A percentile compares a stretch with the other conserved stretches of the same genome.
Conservation (phyloP, 345 rosid species). For the Arabidopsis arenosa region DNA sequence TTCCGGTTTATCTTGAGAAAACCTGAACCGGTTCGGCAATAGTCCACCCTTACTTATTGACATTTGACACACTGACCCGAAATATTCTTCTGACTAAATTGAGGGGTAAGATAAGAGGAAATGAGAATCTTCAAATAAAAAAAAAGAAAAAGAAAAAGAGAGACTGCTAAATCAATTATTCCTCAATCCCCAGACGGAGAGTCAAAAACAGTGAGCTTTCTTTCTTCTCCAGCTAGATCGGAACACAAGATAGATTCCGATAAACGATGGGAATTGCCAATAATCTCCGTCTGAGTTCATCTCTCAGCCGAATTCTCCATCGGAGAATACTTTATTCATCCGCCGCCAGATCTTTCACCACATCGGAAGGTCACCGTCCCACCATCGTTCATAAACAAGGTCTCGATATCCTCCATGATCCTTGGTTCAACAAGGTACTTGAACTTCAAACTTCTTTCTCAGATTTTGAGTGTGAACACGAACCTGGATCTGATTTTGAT, state of each 20-base stretch:
- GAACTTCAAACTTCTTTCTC: not conserved
- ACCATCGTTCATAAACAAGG: constrained; percentile 95
- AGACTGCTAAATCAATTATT: too few species aligned
- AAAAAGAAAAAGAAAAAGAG: too few species aligned
- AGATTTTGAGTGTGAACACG: constrained; percentile 4
- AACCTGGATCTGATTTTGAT: constrained; percentile 34
- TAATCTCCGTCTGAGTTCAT: constrained; percentile 39
- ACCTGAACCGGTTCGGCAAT: too few species aligned
- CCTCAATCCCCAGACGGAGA: not conserved
- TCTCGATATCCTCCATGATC: constrained; percentile 94
- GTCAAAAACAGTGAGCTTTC: not conserved
- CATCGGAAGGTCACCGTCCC: constrained; percentile 88
- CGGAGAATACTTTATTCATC: constrained; percentile 42
- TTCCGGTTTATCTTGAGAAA: too few species aligned
- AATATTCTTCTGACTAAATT: too few species aligned
- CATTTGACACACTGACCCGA: too few species aligned
- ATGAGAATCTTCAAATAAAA: too few species aligned
- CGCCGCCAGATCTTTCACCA: constrained; percentile 66
- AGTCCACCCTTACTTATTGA: too few species aligned
- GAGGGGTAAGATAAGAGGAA: too few species aligned
- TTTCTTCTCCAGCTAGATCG: constrained; percentile 28
- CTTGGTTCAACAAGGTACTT: constrained; percentile 97
- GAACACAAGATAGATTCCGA: not conserved
- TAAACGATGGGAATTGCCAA: constrained; percentile 31
- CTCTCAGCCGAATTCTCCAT: constrained; percentile 56